Conservation (phyloP, 768 basidiomycete genomes). For the Auriscalpium orientale region DNA sequence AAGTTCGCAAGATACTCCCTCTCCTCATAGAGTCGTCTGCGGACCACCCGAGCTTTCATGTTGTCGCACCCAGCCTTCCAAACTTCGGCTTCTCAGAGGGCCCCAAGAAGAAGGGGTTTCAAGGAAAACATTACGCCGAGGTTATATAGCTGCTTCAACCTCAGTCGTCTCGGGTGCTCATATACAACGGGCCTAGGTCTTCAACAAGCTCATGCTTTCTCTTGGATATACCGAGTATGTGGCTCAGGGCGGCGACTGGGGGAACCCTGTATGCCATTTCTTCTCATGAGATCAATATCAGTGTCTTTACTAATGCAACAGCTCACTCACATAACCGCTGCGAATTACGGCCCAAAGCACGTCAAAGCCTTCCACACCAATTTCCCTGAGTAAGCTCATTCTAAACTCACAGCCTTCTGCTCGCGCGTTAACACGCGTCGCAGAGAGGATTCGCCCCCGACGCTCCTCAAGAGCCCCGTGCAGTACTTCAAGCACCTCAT, state of each 20-base stretch:
- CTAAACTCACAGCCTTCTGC: no score
- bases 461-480: slow-evolving; percentile 17
- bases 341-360: slow-evolving; percentile 20
- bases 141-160: slow-evolving; percentile 19
- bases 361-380: slow-evolving; percentile 30
- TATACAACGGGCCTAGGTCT: slow-evolving; percentile 1
- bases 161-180: background rate
- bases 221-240: slow-evolving; percentile 28
- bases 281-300: no score
- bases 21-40: slow-evolving; percentile 34
- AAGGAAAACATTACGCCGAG: slow-evolving; percentile 45
- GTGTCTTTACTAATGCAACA: slow-evolving; percentile 1
- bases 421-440: background rate
- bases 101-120: slow-evolving; percentile 45
- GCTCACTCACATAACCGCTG: slow-evolving; percentile 21
- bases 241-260: slow-evolving; percentile 45
- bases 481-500: slow-evolving; percentile 22
- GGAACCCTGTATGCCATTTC: slow-evolving; percentile 23
- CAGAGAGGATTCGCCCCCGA: slow-evolving; percentile 21
- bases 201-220: slow-evolving; percentile 16
- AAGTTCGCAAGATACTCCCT: slow-evolving; percentile 51
- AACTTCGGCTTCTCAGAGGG: slow-evolving; percentile 58
- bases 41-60: slow-evolving; percentile 51
- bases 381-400: slow-evolving; percentile 18
- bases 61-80: slow-evolving; percentile 51